Base-by-base conservation (phyloP, 257 asterid species). In the Nicotiana undulata region DNA sequence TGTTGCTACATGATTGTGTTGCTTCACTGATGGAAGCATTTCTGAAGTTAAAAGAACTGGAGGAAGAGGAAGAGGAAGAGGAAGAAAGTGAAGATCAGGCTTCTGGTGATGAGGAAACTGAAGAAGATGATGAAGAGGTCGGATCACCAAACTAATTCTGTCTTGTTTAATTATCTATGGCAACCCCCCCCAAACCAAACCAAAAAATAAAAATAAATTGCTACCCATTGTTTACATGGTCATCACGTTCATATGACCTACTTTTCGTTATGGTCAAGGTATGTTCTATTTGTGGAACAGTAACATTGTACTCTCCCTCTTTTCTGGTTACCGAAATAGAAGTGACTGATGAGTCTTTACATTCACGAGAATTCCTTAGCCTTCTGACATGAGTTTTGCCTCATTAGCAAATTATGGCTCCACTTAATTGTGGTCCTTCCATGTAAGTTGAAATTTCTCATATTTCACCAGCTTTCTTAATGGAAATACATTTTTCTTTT, bases 1-100 rank as follows among this genome's bases (percentile, higher is more conserved):
- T 5, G 46, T 63, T 81, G 29, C 79, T 85, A 75, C 84, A 63
- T 58, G 85, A 79, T 79, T 81, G 85, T 49, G 31, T 85, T 78
- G 75, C 67, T 70, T 78, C 88, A 22, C 67, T 87, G 37, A 81
- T 87, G 83, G 87, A 85, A 77, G 85, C 85, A 59, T 79, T 84
- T 40, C 60, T 81, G 49, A 83, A 80, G 82, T 80, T 75, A 65
- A 66, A 83, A 80, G 87, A 83, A 81, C n/a, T 83, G 64, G 84
- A 81, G 56, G 80, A 51, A 79, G 86, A 55, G 1, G 82, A 51
- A 79, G 86, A 55, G 1, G 82, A 78, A 29, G 83, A 66, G 9
- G 88, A 77, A 60, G 88, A 82, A 31, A 77, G 77, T 74, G 85
- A 81, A 63, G 88, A 85, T 28, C 87, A 24, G 64, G 80, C 63